These are phyloP conservation scores for Primulina tabacum DNA, from an alignment of 257 asterid species.

Conservation along the genomic window DNA sequence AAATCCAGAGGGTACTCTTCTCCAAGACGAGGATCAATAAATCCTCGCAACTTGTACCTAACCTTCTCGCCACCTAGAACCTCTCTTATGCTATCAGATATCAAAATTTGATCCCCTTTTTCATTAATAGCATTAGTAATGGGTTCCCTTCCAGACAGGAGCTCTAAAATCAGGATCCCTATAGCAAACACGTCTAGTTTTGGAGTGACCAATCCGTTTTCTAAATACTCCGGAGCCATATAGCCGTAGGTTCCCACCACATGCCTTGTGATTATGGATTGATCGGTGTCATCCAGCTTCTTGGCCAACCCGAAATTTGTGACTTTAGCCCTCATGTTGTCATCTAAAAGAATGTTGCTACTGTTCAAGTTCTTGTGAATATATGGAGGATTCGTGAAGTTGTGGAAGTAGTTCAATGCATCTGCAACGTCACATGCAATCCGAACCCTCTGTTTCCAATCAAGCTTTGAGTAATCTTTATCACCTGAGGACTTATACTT, in stretches of 20 bases:
- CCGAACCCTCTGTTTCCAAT: conserved; percentile 57
- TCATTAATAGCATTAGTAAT: neutral
- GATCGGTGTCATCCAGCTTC: conserved; percentile 20
- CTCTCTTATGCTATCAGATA: conserved; percentile 28
- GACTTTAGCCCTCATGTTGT: conserved; percentile 48
- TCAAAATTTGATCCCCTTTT: conserved; percentile 17
- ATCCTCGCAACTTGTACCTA: conserved; percentile 41
- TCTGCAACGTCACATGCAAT: conserved; percentile 55
- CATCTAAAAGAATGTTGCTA: conserved; percentile 50
- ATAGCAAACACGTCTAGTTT: conserved; percentile 55
- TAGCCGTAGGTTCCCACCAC: conserved; percentile 60
- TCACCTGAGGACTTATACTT: neutral
- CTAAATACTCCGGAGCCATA: conserved; percentile 61
- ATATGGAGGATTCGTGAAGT: conserved; percentile 55
- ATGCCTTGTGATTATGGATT: conserved; percentile 35
- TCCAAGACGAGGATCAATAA: conserved; percentile 44
- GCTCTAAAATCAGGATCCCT: conserved; percentile 52
- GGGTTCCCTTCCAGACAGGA: conserved; percentile 43
- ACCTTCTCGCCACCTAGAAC: conserved; percentile 43
- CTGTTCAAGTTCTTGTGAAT: conserved; percentile 61
- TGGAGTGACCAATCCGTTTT: conserved; percentile 49
- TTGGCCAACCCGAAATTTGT: conserved; percentile 44
- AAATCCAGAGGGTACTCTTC: conserved; percentile 43
- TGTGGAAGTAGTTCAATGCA: conserved; percentile 62
- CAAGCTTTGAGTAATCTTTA: conserved; percentile 14